A percentile compares a stretch with the other conserved stretches of the same genome.
These are phyloP conservation scores for Mycena venus DNA, from an alignment of 768 basidiomycete species.

Conservation along the genomic window DNA sequence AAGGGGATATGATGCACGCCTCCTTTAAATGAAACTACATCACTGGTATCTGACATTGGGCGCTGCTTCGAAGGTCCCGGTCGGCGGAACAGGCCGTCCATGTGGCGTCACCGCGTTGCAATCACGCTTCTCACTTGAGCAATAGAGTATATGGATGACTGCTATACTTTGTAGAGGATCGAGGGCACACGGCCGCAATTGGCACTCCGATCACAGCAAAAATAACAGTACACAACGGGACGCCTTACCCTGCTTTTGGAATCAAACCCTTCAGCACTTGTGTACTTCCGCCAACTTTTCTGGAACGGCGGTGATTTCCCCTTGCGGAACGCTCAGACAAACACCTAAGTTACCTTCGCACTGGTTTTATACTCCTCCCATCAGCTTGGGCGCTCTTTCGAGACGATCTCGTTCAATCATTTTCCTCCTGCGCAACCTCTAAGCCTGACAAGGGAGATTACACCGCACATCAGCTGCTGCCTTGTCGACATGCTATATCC, in stretches of 20 bases:
- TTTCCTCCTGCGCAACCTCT: not conserved
- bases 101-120: not conserved
- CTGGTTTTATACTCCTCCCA: too few species aligned
- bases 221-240: too few species aligned
- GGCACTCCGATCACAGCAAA: too few species aligned
- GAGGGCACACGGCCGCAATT: too few species aligned
- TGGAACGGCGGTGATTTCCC: too few species aligned
- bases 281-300: too few species aligned
- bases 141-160: not conserved
- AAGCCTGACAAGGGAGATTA: not conserved
- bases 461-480: not conserved
- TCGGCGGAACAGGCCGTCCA: too few species aligned
- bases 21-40: constrained; percentile 10
- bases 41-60: constrained; percentile 14
- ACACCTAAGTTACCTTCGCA: too few species aligned
- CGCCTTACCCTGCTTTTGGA: not conserved
- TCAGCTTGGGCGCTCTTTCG: too few species aligned
- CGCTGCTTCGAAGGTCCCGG: not conserved
- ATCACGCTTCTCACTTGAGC: not conserved
- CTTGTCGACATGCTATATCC: constrained; percentile 5
- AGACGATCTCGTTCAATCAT: too few species aligned
- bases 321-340: too few species aligned
- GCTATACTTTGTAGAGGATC: not conserved
- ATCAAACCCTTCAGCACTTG: not conserved
- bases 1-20: not conserved